Evolutionary conservation across 164 flowering plant species (phyloP).

Genomic region (Sedum album): DNA sequence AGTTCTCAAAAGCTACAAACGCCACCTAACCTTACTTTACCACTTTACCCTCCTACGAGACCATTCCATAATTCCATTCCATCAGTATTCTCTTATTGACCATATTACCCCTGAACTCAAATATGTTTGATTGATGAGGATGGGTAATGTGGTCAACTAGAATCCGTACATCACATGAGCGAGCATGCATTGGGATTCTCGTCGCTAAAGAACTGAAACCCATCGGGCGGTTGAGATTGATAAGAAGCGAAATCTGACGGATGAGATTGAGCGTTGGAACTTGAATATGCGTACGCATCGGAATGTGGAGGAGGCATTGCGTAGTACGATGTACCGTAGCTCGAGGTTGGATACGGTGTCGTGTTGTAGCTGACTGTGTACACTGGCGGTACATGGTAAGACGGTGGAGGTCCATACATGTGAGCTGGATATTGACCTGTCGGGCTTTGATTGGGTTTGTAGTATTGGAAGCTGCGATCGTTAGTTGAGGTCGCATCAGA

Average conservation of each 20-base stretch:
- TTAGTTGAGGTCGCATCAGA: neutral
- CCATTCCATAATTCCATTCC: neutral
- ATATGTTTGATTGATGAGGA: no score
- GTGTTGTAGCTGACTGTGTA: conserved; percentile 34
- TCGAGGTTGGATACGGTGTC: conserved; percentile 23
- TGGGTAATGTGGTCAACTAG: neutral
- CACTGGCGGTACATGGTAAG: conserved; percentile 27
- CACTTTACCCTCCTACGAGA: neutral
- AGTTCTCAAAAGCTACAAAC: neutral
- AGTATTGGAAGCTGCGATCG: neutral
- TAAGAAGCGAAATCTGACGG: conserved; percentile 19
- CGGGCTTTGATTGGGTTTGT: conserved; percentile 19
- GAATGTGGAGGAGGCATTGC: conserved; percentile 26
- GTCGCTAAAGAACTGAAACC: conserved; percentile 47
- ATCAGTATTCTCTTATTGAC: neutral
- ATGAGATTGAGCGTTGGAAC: conserved; percentile 16
- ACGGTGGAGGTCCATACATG: conserved; percentile 18
- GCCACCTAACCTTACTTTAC: neutral
- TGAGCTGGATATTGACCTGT: conserved; percentile 23
- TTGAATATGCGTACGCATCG: conserved; percentile 21
- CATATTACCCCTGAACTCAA: neutral
- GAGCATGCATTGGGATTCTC: conserved; percentile 62
- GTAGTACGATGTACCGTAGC: conserved; percentile 30
- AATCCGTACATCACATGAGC: conserved; percentile 31
- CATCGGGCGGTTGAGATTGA: conserved; percentile 28